Base-by-base conservation (phyloP, 78 protist species). In the Tieghemostelium lacteum region DNA sequence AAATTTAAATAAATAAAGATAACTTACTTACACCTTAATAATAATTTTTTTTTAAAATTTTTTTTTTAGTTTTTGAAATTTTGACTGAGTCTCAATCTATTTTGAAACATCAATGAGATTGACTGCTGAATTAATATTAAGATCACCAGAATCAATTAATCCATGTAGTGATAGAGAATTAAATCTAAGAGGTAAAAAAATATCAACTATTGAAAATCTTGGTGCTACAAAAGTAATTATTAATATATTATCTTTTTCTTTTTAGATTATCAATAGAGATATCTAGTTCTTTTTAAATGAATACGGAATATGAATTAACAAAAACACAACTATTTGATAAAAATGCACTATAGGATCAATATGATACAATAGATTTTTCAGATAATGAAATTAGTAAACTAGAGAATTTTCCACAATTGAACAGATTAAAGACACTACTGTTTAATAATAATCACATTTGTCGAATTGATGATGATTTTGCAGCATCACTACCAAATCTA, bases 291-390 rank as follows among this genome's bases (percentile, higher is more conserved):
- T n/a, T 54, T 24, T 69, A 69, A 29, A 69, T 33, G 31, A 54
- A 26, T n/a, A 69, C 26, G 26, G 74, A 54, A 54, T 49, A 14
- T 29, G 24, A 62, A 62, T 14, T 10, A 55, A 57, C 33, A 16
- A 8, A 10, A 12, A 62, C 67, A 12, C 6, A 62, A 33, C 6
- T 10, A 40, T 40, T 70, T 12, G 6, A 70, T 31, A 10, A 22
- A 89, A 86, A 92, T 45, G 52, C 52, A 45, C 52, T n/a, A n/a
- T 61, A 64, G 72, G 96, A 97, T 67, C 96, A 92, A 62, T 97
- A 95, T 58, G 97, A 96, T 75, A 52, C 97, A 3, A 94, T 97
- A 55, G 99, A 97, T 77, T 88, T 97, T 36, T 80, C 97, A 4
- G 97, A 97, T 63, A 97, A 97, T 76, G 95, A 91, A 39, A 85